Evolutionary conservation across 2,329 filamentous ascomycete genomes (phyloP).

Genomic region (Alternaria conjuncta): DNA sequence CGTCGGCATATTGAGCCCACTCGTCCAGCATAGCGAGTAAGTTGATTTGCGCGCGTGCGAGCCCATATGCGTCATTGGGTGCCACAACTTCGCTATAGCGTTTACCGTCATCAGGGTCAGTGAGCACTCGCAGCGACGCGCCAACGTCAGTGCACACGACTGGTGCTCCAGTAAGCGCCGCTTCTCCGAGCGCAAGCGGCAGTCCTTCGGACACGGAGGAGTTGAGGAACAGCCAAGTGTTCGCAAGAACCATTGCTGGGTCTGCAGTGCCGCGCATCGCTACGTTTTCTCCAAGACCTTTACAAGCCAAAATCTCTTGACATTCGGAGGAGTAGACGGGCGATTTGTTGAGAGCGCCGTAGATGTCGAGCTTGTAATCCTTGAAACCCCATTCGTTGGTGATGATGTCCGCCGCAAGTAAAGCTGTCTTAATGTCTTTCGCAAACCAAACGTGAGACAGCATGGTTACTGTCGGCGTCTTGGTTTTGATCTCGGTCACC

Average conservation of each 20-base stretch:
- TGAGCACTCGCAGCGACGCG: constrained; percentile 63
- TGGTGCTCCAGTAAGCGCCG: constrained; percentile 62
- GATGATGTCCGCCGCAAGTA: constrained; percentile 69
- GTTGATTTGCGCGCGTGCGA: constrained; percentile 68
- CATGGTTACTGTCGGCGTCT: constrained; percentile 69
- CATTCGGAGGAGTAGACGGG: constrained; percentile 67
- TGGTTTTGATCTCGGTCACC: constrained; percentile 64
- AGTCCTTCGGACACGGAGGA: constrained; percentile 64
- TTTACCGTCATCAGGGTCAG: constrained; percentile 55
- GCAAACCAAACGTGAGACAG: constrained; percentile 65
- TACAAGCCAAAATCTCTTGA: constrained; percentile 64
- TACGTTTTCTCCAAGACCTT: constrained; percentile 58
- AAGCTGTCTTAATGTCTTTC: constrained; percentile 70
- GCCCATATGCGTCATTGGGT: constrained; percentile 66
- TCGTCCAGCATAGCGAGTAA: constrained; percentile 67
- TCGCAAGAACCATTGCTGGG: constrained; percentile 54
- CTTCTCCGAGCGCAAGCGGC: constrained; percentile 64
- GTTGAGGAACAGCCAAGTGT: constrained; percentile 57
- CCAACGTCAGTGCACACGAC: constrained; percentile 65
- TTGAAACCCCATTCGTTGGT: constrained; percentile 71
- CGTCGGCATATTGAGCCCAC: constrained; percentile 66
- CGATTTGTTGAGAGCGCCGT: constrained; percentile 68
- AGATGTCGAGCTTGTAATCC: constrained; percentile 68
- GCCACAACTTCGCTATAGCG: constrained; percentile 68
- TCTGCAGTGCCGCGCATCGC: constrained; percentile 64